Evolutionary conservation across 208 protist genomes (phyloP), one percentile per base, ranked within the genome.

Genomic region (Leishmania martiniquensis): DNA sequence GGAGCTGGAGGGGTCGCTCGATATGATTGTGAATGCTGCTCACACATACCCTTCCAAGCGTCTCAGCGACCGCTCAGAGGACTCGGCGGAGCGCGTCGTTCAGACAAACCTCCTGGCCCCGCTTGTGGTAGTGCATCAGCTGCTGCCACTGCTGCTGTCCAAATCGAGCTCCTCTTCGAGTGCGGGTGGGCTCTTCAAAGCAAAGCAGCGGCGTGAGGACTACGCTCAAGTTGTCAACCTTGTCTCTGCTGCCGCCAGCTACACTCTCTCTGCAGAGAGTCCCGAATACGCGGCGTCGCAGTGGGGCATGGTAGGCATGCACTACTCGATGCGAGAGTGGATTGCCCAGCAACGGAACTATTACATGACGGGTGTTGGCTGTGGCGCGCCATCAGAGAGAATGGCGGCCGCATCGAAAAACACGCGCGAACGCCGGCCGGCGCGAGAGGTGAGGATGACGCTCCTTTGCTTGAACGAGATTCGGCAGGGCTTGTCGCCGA

Each of bases 281-380:
- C 86, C 86, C 32, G 89, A 92, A 49, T 89, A 87, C 77, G 77
- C 84, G 25, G 89, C 89, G 34, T 89, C 86, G 49, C 84, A 90
- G 66, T 92, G 86, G 86, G 89, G 81, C 13, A 68, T 82, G 60
- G 71, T 90, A 37, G 89, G 89, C 44, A 55, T 84, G 65, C 87
- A 90, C 77, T 84, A 91, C 74, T 90, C 86, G 59, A 84, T 93
- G 72, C 82, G 83, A 17, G 80, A 80, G 72, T 91, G 89, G 70
- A 52, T 76, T 42, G 34, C 57, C 59, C 55, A 82, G 75, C 54
- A 85, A 39, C 72, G 79, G 32, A 55, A n/a, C 4, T 29, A 45
- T 37, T 73, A 72, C 68, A 57, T 57, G 68, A 42, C 29, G 32
- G 54, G 37, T 13, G 25, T n/a, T 44, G n/a, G 22, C n/a, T 44